Base-by-base conservation (phyloP, 345 rosid species). In the Gossypium sturtianum region DNA sequence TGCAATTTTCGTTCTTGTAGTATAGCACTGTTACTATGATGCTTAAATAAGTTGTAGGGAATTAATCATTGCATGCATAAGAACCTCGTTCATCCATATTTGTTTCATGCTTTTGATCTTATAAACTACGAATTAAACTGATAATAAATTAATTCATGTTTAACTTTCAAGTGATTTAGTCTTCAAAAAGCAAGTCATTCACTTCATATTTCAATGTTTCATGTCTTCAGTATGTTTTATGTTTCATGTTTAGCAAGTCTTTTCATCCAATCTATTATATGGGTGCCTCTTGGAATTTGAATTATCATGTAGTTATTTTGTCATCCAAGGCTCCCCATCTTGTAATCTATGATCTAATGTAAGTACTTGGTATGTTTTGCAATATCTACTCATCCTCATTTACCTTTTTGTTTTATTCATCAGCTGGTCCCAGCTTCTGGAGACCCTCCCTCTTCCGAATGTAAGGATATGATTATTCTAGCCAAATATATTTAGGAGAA, bases 371-470 rank as follows among this genome's bases (percentile, higher is more conserved):
- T 72, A 44, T 59, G 11, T 44, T 59, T 72, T 59, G 6, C 27
- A 22, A 59, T 20, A 44, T 19, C 56, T 9, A 66, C 72, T 51
- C 47, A 70, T 67, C 53, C 69, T 75, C 38, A 76, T 79, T 79
- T 74, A 25, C 71, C 77, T 56, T 82, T 76, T 72, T 20, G 65
- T 86, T 74, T 84, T 79, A 41, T 25, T 83, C 83, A 83, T 86
- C 98, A 95, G 98, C 88, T 95, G 99, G 98, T 95, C 97, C 27
- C 98, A 93, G 87, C 87, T 95, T 75, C 83, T 93, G 85, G 98
- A 93, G 86, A 78, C 91, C 48, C 91, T 93, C 59, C 94, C 98
- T 74, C 97, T 95, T 85, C 96, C 87, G 79, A 95, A 93, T 85
- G 99, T 95, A 87, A 89, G 97, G 70, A 64, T 34, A 34, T 53